Percentiles rank a stretch among this genome's conserved stretches.
phyloP scores from a whole-genome alignment of 73 alveolate species.

The Paramecium bursaria region DNA sequence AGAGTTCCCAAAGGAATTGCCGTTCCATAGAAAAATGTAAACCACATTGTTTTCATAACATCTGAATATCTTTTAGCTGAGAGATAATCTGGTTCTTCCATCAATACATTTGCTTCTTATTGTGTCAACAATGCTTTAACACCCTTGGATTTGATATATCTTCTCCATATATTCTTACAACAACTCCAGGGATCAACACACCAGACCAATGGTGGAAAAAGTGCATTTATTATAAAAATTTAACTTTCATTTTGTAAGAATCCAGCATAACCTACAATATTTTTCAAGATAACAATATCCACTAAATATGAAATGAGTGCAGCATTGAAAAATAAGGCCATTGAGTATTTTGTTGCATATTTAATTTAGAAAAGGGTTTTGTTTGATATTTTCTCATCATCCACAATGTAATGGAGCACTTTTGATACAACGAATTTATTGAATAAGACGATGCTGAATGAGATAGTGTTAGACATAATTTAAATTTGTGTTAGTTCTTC shows the following conservation, averaged over 20 bases:
- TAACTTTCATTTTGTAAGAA: conserved; percentile 63
- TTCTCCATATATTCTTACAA: conserved; percentile 58
- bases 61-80: conserved; percentile 69
- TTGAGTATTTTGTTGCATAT: conserved; percentile 56
- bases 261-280: conserved; percentile 66
- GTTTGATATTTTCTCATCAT: conserved; percentile 65
- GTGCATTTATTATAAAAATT: conserved; percentile 59
- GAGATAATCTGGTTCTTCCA: conserved; percentile 67
- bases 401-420: conserved; percentile 63
- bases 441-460: conserved; percentile 54
- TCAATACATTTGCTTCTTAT: conserved; percentile 65
- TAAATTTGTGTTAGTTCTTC: conserved; percentile 30
- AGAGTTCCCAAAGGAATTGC: conserved; percentile 68
- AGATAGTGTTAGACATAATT: conserved; percentile 38
- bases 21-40: conserved; percentile 66
- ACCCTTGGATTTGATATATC: conserved; percentile 17
- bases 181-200: conserved; percentile 66
- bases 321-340: conserved; percentile 63
- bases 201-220: conserved; percentile 69
- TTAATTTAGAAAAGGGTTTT: conserved; percentile 64
- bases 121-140: conserved; percentile 52
- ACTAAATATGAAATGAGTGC: conserved; percentile 64
- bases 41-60: conserved; percentile 73
- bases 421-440: conserved; percentile 68
- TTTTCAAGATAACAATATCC: conserved; percentile 54